phyloP scores from a whole-genome alignment of 1,284 basidiomycete genomes.

The Ceratobasidium sp. region DNA sequence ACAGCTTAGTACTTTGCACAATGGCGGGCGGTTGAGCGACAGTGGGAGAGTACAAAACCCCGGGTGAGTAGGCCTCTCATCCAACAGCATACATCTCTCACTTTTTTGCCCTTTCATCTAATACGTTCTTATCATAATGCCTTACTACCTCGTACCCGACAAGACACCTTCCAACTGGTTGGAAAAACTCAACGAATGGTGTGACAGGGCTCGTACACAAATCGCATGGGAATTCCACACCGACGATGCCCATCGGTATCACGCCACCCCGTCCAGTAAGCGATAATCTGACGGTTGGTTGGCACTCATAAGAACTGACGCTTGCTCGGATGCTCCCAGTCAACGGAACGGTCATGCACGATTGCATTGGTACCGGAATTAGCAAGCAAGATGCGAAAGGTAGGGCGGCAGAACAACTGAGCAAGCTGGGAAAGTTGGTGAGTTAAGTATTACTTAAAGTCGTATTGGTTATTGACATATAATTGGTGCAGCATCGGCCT shows the following conservation, averaged over 20 bases:
- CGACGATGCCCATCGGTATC: no score
- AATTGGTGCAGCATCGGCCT: no score
- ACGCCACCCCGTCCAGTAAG: conserved; percentile 7
- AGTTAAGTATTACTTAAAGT: not conserved
- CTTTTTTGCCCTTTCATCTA: not conserved
- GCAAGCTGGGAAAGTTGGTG: conserved; percentile 2
- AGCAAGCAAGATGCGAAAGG: not conserved
- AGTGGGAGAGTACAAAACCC: not conserved
- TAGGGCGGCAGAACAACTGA: conserved; percentile 5
- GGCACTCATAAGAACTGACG: no score
- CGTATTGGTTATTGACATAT: no score
- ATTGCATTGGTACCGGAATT: conserved; percentile 1
- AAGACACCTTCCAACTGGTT: conserved; percentile 2
- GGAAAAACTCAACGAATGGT: conserved; percentile 19
- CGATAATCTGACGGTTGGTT: no score
- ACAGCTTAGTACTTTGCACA: conserved; percentile 3
- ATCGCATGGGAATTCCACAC: not conserved
- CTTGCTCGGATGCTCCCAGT: not conserved
- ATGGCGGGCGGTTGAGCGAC: not conserved
- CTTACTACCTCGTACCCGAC: not conserved
- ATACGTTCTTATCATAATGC: not conserved
- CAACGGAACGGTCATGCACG: not conserved
- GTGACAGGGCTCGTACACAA: not conserved
- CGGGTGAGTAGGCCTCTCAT: not conserved
- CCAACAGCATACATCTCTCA: conserved; percentile 5